Conservation (phyloP, 345 rosid species). For the Laguncularia racemosa region DNA sequence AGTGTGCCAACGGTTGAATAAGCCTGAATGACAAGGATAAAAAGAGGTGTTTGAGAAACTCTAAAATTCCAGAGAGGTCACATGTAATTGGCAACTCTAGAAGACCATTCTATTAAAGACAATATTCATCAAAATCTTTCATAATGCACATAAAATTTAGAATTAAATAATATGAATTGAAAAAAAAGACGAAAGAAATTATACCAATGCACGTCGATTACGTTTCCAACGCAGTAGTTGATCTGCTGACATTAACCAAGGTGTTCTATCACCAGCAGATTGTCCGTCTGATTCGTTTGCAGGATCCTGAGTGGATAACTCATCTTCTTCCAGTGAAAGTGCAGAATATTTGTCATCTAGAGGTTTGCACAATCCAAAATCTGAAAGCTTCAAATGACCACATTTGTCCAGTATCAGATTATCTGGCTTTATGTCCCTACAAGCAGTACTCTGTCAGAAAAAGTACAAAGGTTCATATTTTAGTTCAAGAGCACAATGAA, state of each 20-base stretch:
- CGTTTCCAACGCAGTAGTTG: constrained; percentile 80
- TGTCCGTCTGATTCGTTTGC: constrained; percentile 33
- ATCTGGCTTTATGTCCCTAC: constrained; percentile 97
- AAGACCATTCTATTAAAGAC: background rate
- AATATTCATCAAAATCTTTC: background rate
- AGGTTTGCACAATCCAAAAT: constrained; percentile 98
- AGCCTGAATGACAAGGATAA: constrained; percentile 37
- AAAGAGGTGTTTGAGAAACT: constrained; percentile 12
- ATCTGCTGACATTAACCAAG: constrained; percentile 90
- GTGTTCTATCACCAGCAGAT: constrained; percentile 31
- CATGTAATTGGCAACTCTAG: too few species aligned
- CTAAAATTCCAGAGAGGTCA: too few species aligned
- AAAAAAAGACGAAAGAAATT: constrained; percentile 10
- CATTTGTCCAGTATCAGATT: constrained; percentile 87
- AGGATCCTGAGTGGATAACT: constrained; percentile 45
- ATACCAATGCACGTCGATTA: constrained; percentile 91
- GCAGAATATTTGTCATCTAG: constrained; percentile 85
- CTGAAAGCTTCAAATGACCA: constrained; percentile 98
- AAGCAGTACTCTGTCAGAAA: constrained; percentile 19
- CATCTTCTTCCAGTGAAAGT: constrained; percentile 68
- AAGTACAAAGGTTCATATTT: constrained; percentile 4
- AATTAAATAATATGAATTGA: background rate
- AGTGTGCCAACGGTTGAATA: constrained; percentile 99
- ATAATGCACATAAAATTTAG: background rate
- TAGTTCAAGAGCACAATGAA: background rate